Conservation (phyloP, 768 basidiomycete genomes). For the Dioszegia hungarica region DNA sequence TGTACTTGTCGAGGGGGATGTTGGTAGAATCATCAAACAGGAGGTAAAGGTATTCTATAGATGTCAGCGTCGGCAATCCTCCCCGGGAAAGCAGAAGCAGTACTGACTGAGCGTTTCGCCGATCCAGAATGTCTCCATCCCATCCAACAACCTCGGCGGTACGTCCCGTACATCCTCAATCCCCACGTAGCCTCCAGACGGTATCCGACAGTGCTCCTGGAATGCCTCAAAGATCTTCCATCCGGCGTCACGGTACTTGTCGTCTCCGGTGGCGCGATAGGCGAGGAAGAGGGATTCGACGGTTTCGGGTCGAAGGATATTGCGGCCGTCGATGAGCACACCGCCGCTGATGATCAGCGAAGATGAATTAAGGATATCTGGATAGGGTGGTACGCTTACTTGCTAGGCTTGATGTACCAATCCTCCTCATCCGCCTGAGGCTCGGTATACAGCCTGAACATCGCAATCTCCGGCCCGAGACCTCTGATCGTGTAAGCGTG, state of each 20-base stretch:
- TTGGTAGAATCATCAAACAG: constrained; percentile 70
- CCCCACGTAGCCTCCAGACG: constrained; percentile 73
- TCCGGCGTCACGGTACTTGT: constrained; percentile 71
- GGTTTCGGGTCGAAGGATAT: constrained; percentile 93
- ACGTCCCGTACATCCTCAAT: constrained; percentile 78
- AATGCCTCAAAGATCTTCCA: constrained; percentile 90
- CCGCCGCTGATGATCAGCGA: constrained; percentile 11
- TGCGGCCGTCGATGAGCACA: constrained; percentile 71
- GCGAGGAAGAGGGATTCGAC: constrained; percentile 90
- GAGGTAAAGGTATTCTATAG: constrained; percentile 71
- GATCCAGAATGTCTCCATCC: constrained; percentile 94
- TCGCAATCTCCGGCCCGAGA: constrained; percentile 80
- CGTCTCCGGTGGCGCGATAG: constrained; percentile 79
- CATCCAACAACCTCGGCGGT: constrained; percentile 67
- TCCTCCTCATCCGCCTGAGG: constrained; percentile 56
- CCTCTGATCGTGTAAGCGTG: constrained; percentile 55
- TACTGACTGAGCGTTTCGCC: constrained; percentile 50
- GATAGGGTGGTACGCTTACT: constrained; percentile 18
- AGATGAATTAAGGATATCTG: background rate
- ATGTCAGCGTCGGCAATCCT: no score
- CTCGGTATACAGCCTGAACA: constrained; percentile 60
- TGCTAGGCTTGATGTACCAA: constrained; percentile 75
- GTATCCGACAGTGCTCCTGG: constrained; percentile 69
- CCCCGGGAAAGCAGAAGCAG: no score
- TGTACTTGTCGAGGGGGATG: constrained; percentile 70